Evolutionary conservation across 768 basidiomycete species (phyloP).

Genomic region (Serendipita sp.): DNA sequence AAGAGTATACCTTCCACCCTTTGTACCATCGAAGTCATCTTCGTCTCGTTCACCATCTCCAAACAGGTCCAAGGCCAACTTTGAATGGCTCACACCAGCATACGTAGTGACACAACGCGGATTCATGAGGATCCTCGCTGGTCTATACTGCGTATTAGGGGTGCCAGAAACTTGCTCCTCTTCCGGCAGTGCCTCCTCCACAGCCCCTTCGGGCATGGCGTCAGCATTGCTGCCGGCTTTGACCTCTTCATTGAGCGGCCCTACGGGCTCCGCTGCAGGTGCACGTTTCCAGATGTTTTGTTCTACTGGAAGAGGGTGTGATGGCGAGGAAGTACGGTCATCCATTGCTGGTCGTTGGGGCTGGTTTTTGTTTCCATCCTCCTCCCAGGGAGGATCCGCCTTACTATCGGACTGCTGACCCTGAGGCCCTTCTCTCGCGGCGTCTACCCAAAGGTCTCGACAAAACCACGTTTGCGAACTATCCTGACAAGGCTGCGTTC

Average conservation of each 20-base stretch:
- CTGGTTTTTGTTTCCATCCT: constrained; percentile 20
- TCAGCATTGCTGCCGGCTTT: constrained; percentile 82
- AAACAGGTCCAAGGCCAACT: constrained; percentile 87
- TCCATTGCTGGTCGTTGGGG: constrained; percentile 18
- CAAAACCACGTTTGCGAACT: constrained; percentile 98
- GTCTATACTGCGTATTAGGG: constrained; percentile 75
- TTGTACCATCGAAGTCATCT: constrained; percentile 29
- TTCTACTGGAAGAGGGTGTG: neutral
- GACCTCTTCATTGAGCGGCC: constrained; percentile 43
- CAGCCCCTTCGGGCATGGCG: constrained; percentile 49
- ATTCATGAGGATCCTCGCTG: constrained; percentile 87
- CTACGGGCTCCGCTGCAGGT: neutral
- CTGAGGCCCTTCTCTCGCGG: constrained; percentile 40
- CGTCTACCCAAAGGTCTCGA: constrained; percentile 86
- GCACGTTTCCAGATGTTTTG: neutral
- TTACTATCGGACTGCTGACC: constrained; percentile 12
- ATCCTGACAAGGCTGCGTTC: constrained; percentile 82
- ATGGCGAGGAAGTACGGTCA: constrained; percentile 13
- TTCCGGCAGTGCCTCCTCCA: constrained; percentile 18
- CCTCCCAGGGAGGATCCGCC: constrained; percentile 6
- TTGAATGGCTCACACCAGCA: constrained; percentile 91
- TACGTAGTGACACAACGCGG: constrained; percentile 96
- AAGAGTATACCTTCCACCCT: constrained; percentile 57
- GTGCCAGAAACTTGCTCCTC: constrained; percentile 33
- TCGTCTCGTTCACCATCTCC: constrained; percentile 46